phyloP scores from a whole-genome alignment of 768 basidiomycete species.

The Dioszegia hungarica region DNA sequence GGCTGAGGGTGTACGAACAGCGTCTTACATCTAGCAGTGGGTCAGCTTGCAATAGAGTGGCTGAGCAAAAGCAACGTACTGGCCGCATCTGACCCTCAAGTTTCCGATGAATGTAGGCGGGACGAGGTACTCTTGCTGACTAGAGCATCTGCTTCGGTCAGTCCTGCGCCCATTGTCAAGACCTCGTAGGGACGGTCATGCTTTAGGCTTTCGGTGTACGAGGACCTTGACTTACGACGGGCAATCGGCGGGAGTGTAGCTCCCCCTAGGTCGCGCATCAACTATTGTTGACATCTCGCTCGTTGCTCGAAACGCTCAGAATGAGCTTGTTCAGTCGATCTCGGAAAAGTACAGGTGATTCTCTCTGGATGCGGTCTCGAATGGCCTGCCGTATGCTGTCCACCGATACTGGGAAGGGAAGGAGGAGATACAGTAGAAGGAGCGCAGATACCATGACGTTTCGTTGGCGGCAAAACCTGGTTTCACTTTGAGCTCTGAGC shows the following conservation, averaged over 20 bases:
- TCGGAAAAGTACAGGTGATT: too few relatives aligned
- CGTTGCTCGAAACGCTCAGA: too few relatives aligned
- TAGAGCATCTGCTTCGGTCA: conserved; percentile 19
- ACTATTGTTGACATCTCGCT: conserved; percentile 49
- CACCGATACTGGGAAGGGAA: too few relatives aligned
- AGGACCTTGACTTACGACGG: conserved; percentile 24
- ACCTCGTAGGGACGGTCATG: background rate
- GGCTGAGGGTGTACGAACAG: conserved; percentile 44
- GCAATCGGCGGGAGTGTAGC: conserved; percentile 40
- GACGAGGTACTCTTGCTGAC: conserved; percentile 41
- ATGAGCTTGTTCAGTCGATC: too few relatives aligned
- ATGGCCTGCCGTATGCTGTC: too few relatives aligned
- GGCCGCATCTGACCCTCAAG: conserved; percentile 39
- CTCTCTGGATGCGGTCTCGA: too few relatives aligned
- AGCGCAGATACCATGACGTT: too few relatives aligned
- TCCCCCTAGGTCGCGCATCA: conserved; percentile 44
- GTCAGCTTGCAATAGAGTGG: background rate
- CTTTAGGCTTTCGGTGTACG: background rate
- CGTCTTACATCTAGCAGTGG: conserved; percentile 26
- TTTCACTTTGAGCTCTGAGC: too few relatives aligned
- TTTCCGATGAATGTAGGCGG: conserved; percentile 46
- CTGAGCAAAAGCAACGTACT: background rate
- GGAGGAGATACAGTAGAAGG: too few relatives aligned
- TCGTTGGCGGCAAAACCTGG: too few relatives aligned
- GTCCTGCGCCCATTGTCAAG: background rate